Evolutionary conservation across 1,139 yeast genomes (phyloP).

Genomic region (Pichia sp.): DNA sequence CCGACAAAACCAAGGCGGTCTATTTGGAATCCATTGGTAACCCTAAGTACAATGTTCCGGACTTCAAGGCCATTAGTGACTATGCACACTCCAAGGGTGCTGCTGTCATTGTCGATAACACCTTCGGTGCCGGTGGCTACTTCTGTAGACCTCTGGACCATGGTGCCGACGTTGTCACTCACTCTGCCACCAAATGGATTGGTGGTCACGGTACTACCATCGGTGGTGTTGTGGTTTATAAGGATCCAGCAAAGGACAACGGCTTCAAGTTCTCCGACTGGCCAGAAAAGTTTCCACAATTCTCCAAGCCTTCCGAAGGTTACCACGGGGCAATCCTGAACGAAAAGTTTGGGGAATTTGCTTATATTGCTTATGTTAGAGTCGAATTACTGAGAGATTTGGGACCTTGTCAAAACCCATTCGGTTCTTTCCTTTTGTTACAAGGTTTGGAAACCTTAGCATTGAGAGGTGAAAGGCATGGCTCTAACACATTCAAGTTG

Average conservation of each 20-base stretch:
- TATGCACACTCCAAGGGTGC: slow-evolving; percentile 86
- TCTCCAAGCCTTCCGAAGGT: slow-evolving; percentile 85
- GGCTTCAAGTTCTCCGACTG: slow-evolving; percentile 80
- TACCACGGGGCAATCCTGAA: slow-evolving; percentile 84
- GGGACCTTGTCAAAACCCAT: slow-evolving; percentile 87
- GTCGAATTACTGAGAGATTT: slow-evolving; percentile 85
- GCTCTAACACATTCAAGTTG: slow-evolving; percentile 73
- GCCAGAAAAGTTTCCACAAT: slow-evolving; percentile 87
- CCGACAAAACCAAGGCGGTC: slow-evolving; percentile 81
- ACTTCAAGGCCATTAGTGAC: slow-evolving; percentile 69
- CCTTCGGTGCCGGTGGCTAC: slow-evolving; percentile 96
- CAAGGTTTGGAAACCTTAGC: slow-evolving; percentile 95
- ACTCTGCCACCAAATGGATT: slow-evolving; percentile 97
- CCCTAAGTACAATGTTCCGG: slow-evolving; percentile 91
- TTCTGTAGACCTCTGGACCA: slow-evolving; percentile 78
- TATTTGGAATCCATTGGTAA: slow-evolving; percentile 91
- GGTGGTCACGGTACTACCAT: slow-evolving; percentile 97
- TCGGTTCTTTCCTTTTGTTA: slow-evolving; percentile 75
- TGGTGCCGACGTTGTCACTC: slow-evolving; percentile 63
- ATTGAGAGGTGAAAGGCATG: slow-evolving; percentile 89
- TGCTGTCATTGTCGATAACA: slow-evolving; percentile 93
- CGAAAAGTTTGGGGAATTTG: slow-evolving; percentile 77
- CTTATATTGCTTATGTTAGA: slow-evolving; percentile 77
- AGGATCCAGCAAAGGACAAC: slow-evolving; percentile 53
- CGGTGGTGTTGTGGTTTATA: slow-evolving; percentile 86